Base-by-base conservation (phyloP, 176 grass and related monocot genomes). In the Eragrostis nindensis region DNA sequence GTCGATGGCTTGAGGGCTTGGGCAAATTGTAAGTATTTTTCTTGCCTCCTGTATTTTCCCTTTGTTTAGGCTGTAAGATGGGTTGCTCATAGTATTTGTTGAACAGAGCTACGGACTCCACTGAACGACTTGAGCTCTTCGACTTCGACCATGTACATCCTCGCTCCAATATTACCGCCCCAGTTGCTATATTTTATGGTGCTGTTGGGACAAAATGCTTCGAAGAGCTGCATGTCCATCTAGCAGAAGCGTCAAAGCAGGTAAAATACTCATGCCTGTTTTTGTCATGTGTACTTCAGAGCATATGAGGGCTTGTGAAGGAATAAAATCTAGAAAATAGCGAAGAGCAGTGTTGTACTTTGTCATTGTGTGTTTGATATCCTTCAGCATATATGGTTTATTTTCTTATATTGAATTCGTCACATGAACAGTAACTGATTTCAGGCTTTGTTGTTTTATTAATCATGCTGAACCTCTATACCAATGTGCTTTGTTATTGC, bases 121-220 rank as follows among this genome's bases (percentile, higher is more conserved):
- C 86, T 64, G 71, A 84, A 81, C 86, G 91, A 75, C 82, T 76
- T 95, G 88, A 95, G 86, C 56, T 93, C 84, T 98, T 98, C 91
- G 88, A 93, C 57, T 98, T 98, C 86, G 96, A 98, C 46, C 96
- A 98, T 84, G 74, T 91, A 65, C 95, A 95, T 83, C 84, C 79
- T 77, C 77, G 63, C 13, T 85, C 88, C 68, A 95, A 89, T 79
- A 75, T 81, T 83, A 77, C 71, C 46, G 79, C 83, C 76, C 88
- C 90, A 59, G 67, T 91, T 87, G 84, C 84, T 91, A 83, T 95
- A 87, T 67, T 98, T 76, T 98, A 95, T 81, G 96, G 96, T 25
- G 90, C 92, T 89, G 60, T 95, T 67, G 96, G 96, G 67, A 98
- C 96, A 86, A 92, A 95, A 85, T 98, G 96, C 75, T 98, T 98